Evolutionary conservation across 345 rosid species (phyloP), one percentile per base, ranked within the genome.

Genomic region (Lepidium aucheri): DNA sequence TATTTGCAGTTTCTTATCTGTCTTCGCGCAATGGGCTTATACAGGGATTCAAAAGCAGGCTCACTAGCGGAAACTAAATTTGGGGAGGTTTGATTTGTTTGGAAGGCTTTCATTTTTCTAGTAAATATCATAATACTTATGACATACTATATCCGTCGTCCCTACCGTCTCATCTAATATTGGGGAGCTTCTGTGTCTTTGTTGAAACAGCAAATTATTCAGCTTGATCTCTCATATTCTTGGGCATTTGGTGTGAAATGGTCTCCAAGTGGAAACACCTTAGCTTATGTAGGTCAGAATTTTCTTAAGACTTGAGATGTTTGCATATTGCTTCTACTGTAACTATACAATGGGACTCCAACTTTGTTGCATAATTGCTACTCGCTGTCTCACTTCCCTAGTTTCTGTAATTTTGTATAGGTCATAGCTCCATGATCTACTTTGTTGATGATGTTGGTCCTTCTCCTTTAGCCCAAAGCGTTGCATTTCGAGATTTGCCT

Each of bases 211-310:
- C 97, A 83, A 94, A 86, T 94, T 70, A 60, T 94, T 68, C 99
- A 94, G 86, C 99, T 94, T 74, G 99, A 94, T 81, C 97, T 94
- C 74, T 88, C 97, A 65, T 80, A 73, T 84, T 90, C 99, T 44
- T 94, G 99, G 99, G 91, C 99, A 74, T 94, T 94, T 83, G 97
- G 97, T 74, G 99, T 88, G 67, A 86, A 84, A 78, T 94, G 99
- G 99, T 94, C 99, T 47, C 99, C 99, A 11, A 90, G 90, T 70
- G 99, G 99, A 76, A 90, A 85, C 58, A 94, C 96, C 60, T 82
- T 90, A 77, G 97, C 97, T 60, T 94, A 94, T 77, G 97, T 82
- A 76, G 99, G 99, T 94, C 67, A 85, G 97, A 76, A 67, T 71
- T 45, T 72, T 58, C 59, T 71, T 73, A 52, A 54, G 54, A 28